Conservation (phyloP, 2,329 filamentous ascomycete species). For the Fusarium oxysporum region DNA sequence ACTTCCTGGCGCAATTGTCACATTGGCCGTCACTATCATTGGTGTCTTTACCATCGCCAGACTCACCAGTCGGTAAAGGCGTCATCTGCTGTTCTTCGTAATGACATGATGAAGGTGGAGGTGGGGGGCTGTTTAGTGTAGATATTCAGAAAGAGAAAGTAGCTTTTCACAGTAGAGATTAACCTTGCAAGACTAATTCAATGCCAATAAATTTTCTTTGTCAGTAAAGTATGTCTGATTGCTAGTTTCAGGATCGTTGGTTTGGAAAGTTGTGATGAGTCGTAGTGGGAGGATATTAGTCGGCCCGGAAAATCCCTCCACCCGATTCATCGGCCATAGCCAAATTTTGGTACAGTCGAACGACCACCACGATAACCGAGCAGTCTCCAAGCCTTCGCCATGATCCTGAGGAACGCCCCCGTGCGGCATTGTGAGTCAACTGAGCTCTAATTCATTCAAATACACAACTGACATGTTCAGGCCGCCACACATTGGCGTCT, state of each 20-base stretch:
- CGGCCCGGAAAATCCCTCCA: slow-evolving; percentile 43
- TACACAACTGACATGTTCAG: slow-evolving; percentile 50
- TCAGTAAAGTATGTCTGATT: slow-evolving; percentile 14
- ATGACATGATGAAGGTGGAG: slow-evolving; percentile 52
- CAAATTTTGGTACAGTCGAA: slow-evolving; percentile 48
- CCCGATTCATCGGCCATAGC: slow-evolving; percentile 31
- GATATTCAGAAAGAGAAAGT: slow-evolving; percentile 47
- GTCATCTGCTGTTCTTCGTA: slow-evolving; percentile 40
- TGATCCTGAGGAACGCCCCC: slow-evolving; percentile 67
- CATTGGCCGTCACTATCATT: slow-evolving; percentile 92
- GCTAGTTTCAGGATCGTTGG: background rate
- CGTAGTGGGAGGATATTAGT: slow-evolving; percentile 2
- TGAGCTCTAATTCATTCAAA: background rate
- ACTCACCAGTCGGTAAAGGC: slow-evolving; percentile 64
- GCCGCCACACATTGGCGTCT: slow-evolving; percentile 64
- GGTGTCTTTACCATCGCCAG: slow-evolving; percentile 92
- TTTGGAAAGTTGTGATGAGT: background rate
- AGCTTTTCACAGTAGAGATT: slow-evolving; percentile 46
- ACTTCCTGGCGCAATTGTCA: slow-evolving; percentile 92
- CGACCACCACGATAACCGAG: slow-evolving; percentile 33
- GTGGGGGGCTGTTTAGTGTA: slow-evolving; percentile 45
- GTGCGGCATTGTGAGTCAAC: slow-evolving; percentile 65
- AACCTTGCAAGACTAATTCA: slow-evolving; percentile 42
- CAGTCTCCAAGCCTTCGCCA: slow-evolving; percentile 51
- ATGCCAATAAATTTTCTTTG: slow-evolving; percentile 27